phyloP scores from a whole-genome alignment of 2,329 filamentous ascomycete species.

The Ramichloridium luteum region DNA sequence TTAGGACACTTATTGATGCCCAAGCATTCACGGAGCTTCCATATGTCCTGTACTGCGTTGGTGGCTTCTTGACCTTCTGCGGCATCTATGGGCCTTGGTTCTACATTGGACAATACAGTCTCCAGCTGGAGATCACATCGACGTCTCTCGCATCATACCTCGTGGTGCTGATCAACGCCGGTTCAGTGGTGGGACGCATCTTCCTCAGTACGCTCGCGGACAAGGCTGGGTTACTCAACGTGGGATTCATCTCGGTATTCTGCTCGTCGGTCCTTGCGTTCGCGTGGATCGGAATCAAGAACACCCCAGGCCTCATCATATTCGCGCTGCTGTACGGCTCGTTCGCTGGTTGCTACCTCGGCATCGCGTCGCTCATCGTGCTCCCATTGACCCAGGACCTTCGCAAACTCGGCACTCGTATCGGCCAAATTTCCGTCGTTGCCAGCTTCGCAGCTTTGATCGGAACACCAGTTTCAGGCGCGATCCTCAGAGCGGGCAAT shows the following conservation, averaged over 20 bases:
- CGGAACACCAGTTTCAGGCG: conserved; percentile 47
- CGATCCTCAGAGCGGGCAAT: conserved; percentile 36
- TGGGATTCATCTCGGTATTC: conserved; percentile 30
- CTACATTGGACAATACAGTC: conserved; percentile 47
- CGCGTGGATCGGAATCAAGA: conserved; percentile 11
- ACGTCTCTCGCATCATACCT: conserved; percentile 49
- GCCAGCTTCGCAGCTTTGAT: too few relatives aligned
- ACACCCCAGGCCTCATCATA: conserved; percentile 8
- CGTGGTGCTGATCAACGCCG: conserved; percentile 51
- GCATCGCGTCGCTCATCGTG: too few relatives aligned
- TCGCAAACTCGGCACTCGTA: too few relatives aligned
- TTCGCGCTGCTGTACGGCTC: conserved; percentile 12
- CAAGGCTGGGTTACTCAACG: conserved; percentile 43
- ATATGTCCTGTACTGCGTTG: conserved; percentile 32
- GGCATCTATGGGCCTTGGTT: conserved; percentile 36
- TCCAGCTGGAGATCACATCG: conserved; percentile 33
- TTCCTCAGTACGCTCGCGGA: conserved; percentile 46
- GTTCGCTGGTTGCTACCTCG: conserved; percentile 11
- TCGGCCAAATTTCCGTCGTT: too few relatives aligned
- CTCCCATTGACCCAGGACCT: too few relatives aligned
- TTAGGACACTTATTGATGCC: conserved; percentile 25
- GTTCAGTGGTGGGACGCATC: conserved; percentile 44
- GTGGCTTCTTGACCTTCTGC: conserved; percentile 33
- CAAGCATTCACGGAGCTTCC: conserved; percentile 31
- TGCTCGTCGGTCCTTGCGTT: conserved; percentile 8